Base-by-base conservation (phyloP, 1,284 basidiomycete genomes). In the Agaricales sp. region DNA sequence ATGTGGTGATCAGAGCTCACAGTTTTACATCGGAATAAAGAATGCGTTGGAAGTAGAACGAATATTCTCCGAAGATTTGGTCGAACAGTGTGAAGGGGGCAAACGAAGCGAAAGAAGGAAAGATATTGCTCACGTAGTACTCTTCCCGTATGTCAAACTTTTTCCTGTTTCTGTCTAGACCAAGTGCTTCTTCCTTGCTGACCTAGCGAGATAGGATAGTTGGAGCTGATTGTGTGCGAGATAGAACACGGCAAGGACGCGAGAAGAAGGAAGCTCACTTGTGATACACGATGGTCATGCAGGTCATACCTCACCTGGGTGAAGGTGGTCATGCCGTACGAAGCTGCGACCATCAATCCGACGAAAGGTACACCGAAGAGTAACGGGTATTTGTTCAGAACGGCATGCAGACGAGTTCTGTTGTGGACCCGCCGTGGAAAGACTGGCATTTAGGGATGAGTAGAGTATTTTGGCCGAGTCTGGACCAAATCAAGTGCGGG, bases 71-170 rank as follows among this genome's bases (percentile, higher is more conserved):
- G 26, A 14, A 30, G 26, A 14, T 30, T 30, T 6, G 26, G 26
- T 30, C 14, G 6, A 30, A 6, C 26, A n/a, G n/a, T 16, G 44
- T 20, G 14, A n/a, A 43, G 20, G 11, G 2, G 6, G 47, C 4
- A n/a, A 26, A 25, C 30, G 12, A 49, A 21, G 16, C 21, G 48
- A 35, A 12, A 21, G 41, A 14, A 20, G 43, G 41, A 13, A 3
- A 16, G 13, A 18, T 21, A 47, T 44, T 8, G 81, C 90, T 65
- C 68, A 94, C 92, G 62, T 87, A 98, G 67, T 98, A 98, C 63
- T 97, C 95, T 64, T 97, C 94, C 46, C 91, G 70, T 20, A 97
- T 86, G 64, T 98, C 93, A 52, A 98, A 82, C 69, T 82, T 87
- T 68, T 87, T 89, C 64, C 89, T 75, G 45, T 84, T 78, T 67